Evolutionary conservation across 2,329 filamentous ascomycete genomes (phyloP), one percentile per base, ranked within the genome.

Genomic region (Alternaria infectoria): DNA sequence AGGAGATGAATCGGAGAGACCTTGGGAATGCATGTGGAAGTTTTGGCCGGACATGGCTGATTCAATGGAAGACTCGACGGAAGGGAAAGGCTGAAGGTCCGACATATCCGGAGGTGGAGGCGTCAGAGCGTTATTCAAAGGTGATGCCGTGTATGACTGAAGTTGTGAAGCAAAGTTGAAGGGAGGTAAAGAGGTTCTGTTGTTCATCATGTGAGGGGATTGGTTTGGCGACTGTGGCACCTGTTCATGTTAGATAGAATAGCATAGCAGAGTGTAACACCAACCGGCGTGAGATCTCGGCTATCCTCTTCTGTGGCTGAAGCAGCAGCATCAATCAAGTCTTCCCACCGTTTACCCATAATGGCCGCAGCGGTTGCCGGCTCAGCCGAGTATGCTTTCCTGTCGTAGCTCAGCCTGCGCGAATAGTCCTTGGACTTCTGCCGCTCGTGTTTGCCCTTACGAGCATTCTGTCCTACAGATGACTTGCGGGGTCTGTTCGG

Each of bases 251-350:
- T 65, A 77, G 74, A 72, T 68, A 32, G 21, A 25, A 45, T 68
- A 11, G 11, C 15, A 3, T 6, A 54, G 13, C 5, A 36, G 43
- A 58, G 52, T 62, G 60, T 64, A 72, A 21, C 44, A 86, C 90
- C 85, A 87, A 96, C 92, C 75, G 92, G 92, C 78, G 93, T 96
- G 77, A 95, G 88, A 80, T 97, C 94, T 76, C 87, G 83, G 69
- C 94, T 93, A 78, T 97, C 93, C 76, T 96, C 95, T 82, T 97
- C 94, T 4, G 93, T 96, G 26, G 94, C 93, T 65, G 93, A 97
- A 30, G 95, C 93, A 58, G 92, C 95, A 56, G 95, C 95, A 80
- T 97, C 94, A 69, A 98, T 96, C 64, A 98, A 86, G 80, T 98
- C 95, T 80, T 97, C 93, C 96, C 95, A 98, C 74, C 95, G 87